These are phyloP conservation scores for Candida tibetensis DNA, from an alignment of 805 yeast species.

Conservation along the genomic window DNA sequence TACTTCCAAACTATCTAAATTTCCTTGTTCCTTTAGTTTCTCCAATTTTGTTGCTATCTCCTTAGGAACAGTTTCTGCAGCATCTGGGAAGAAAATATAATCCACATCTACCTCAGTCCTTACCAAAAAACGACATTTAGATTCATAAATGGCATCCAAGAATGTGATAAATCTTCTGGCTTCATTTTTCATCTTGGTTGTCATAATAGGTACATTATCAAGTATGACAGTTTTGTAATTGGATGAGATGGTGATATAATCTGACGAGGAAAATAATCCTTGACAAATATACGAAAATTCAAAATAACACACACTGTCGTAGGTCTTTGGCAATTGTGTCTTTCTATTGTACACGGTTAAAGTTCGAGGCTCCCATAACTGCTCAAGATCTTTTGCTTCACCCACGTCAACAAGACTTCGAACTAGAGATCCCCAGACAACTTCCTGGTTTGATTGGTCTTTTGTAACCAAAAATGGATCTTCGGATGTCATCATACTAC, in stretches of 20 bases:
- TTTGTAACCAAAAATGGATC: slow-evolving; percentile 35
- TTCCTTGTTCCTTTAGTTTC: not conserved
- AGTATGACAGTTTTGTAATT: slow-evolving; percentile 54
- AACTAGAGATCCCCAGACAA: slow-evolving; percentile 36
- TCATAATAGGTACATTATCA: slow-evolving; percentile 60
- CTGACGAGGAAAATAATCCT: slow-evolving; percentile 61
- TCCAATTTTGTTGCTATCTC: slow-evolving; percentile 11
- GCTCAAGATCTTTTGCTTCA: slow-evolving; percentile 9
- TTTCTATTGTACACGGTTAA: slow-evolving; percentile 57
- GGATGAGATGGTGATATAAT: slow-evolving; percentile 66
- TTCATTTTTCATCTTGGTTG: slow-evolving; percentile 57
- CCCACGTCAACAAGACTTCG: slow-evolving; percentile 16
- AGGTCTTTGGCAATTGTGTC: slow-evolving; percentile 45
- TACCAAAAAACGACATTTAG: slow-evolving; percentile 57
- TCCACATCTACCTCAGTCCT: slow-evolving; percentile 50
- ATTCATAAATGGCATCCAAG: slow-evolving; percentile 67
- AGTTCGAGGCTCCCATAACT: slow-evolving; percentile 19
- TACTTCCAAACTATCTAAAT: slow-evolving; percentile 33
- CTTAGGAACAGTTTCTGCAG: slow-evolving; percentile 12
- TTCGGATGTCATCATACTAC: slow-evolving; percentile 30
- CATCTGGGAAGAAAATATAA: slow-evolving; percentile 61
- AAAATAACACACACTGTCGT: slow-evolving; percentile 44
- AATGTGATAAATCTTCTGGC: slow-evolving; percentile 67
- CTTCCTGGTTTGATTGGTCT: slow-evolving; percentile 16
- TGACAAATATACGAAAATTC: slow-evolving; percentile 55